Evolutionary conservation across 345 rosid genomes (phyloP).

Genomic region (Brassica incana): DNA sequence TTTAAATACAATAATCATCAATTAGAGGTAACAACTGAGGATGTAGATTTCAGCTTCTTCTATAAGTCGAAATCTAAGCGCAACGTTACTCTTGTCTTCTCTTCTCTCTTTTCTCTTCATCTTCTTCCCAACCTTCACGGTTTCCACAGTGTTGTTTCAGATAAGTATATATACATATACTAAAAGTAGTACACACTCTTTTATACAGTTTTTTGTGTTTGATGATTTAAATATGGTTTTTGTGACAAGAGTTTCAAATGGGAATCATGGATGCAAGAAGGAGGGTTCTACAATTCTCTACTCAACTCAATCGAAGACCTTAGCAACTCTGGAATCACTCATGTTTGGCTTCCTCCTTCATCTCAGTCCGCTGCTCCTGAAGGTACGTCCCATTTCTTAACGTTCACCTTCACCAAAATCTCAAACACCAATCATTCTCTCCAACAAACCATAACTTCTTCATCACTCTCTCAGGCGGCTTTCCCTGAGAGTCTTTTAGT

Average conservation of each 20-base stretch:
- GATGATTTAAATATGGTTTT: neutral
- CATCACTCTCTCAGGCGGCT: slow-evolving; percentile 50
- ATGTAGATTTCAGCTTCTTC: neutral
- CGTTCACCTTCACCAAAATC: neutral
- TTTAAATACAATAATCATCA: neutral
- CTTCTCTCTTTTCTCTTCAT: neutral
- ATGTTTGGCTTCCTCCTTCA: slow-evolving; percentile 92
- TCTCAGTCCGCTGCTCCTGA: slow-evolving; percentile 67
- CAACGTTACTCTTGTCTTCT: slow-evolving; percentile 33
- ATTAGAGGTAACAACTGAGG: neutral
- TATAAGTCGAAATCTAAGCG: neutral
- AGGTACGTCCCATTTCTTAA: slow-evolving; percentile 40
- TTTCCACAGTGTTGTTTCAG: slow-evolving; percentile 60
- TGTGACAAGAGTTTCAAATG: slow-evolving; percentile 72
- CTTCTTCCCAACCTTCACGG: slow-evolving; percentile 41
- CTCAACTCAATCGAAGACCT: slow-evolving; percentile 57
- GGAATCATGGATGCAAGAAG: slow-evolving; percentile 72
- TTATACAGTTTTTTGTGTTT: neutral
- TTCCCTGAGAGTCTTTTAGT: slow-evolving; percentile 2
- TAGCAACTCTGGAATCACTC: slow-evolving; percentile 66
- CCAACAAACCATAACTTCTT: neutral
- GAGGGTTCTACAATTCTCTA: slow-evolving; percentile 81
- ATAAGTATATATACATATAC: slow-evolving; percentile 22
- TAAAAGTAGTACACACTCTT: neutral
- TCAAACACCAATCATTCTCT: neutral